Evolutionary conservation across 208 protist genomes (phyloP), one percentile per base, ranked within the genome.

Genomic region (Trypanosoma conorhini): DNA sequence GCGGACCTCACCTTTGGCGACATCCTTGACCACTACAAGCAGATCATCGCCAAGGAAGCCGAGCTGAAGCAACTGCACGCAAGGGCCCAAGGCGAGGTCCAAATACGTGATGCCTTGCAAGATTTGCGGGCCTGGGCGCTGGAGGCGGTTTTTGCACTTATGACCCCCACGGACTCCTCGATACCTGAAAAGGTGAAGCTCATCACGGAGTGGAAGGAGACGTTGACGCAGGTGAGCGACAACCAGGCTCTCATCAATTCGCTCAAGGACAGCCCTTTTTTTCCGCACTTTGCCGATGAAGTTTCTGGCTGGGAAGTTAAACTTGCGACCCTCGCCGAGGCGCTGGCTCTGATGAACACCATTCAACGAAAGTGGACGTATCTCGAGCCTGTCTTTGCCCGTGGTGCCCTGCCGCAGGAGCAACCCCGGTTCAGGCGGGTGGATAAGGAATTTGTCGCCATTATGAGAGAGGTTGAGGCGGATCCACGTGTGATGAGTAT

Each of bases 351-450:
- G 54, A 86, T 99, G 44, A 98, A 98, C 74, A 80, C 64, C 51
- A 98, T 99, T 72, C 98, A 99, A 88, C 89, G 98, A 44, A 96
- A 96, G 67, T 99, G 98, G 98, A 88, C 98, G 8, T 99, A 99
- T 83, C 82, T 99, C 30, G 97, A 99, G 92, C 98, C 98, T 52
- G 98, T 99, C 77, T 99, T 99, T 74, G 87, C 85, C 1, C 90
- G 95, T 44, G 97, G 98, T 31, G 94, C 98, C 4, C 79, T 99
- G 15, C 98, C 98, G 24, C 85, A 98, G 51, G 95, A 99, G 76
- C 95, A 98, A 83, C 83, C 79, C 9, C 88, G 97, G 33, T 99
- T 99, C 85, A 95, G 96, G 81, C 85, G 90, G 24, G 85, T 99
- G 10, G 98, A 99, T 86, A 94, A 97, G 66, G 94, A 99, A 72